phyloP scores from a whole-genome alignment of 208 protist genomes.

The Lotmaria passim region DNA sequence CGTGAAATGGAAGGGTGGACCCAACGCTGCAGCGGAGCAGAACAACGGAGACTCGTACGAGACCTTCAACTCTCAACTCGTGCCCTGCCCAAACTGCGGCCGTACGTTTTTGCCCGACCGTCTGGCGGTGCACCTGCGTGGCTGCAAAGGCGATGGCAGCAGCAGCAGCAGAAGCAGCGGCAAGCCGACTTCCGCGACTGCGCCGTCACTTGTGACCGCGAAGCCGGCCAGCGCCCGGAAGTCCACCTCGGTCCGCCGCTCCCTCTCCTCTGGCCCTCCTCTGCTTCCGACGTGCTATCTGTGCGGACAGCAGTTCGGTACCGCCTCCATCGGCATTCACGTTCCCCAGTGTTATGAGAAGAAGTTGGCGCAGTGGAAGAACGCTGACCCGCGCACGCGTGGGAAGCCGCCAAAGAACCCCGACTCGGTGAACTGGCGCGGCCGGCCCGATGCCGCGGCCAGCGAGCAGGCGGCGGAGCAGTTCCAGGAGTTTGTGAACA shows the following conservation, averaged over 20 bases:
- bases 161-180: conserved; percentile 3
- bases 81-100: conserved; percentile 82
- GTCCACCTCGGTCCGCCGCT: conserved; percentile 6
- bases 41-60: conserved; percentile 82
- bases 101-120: conserved; percentile 92
- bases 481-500: conserved; percentile 88
- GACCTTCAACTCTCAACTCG: conserved; percentile 81
- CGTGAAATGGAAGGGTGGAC: conserved; percentile 66
- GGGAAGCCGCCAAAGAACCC: conserved; percentile 77
- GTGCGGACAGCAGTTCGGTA: conserved; percentile 89
- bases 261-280: conserved; percentile 39
- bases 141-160: conserved; percentile 66
- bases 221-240: conserved; percentile 6
- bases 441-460: conserved; percentile 23
- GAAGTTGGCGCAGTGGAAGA: conserved; percentile 84
- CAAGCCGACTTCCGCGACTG: conserved; percentile 1
- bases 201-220: conserved; percentile 8
- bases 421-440: conserved; percentile 70
- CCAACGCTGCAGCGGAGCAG: conserved; percentile 41
- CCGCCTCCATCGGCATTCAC: conserved; percentile 84
- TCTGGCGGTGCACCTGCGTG: conserved; percentile 87
- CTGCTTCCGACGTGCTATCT: conserved; percentile 83
- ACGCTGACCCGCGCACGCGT: conserved; percentile 64
- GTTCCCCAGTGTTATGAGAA: conserved; percentile 90
- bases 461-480: conserved; percentile 84